These are phyloP conservation scores for Heliamphora pulchella DNA, from an alignment of 179 eudicot genomes.

Conservation along the genomic window DNA sequence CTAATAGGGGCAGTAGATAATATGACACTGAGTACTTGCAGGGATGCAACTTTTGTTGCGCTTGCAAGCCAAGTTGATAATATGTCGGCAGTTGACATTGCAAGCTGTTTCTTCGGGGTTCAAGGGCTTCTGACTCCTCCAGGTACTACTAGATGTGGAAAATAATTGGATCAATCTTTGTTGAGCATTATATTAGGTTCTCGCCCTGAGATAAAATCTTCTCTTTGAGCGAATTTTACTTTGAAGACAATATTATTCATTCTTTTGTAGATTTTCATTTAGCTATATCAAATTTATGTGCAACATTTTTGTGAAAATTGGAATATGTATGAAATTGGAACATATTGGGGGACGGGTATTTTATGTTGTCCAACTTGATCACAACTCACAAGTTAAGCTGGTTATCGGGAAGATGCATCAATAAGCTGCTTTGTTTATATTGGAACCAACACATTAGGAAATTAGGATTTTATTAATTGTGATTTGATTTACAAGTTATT, in stretches of 20 bases:
- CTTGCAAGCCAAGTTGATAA: slow-evolving; percentile 73
- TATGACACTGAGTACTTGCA: slow-evolving; percentile 66
- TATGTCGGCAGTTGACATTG: slow-evolving; percentile 53
- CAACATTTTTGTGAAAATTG: neutral
- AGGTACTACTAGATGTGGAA: slow-evolving; percentile 22
- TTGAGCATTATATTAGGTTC: neutral
- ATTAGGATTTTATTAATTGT: no score
- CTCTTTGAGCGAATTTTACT: neutral
- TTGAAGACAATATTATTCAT: neutral
- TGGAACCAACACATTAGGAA: no score
- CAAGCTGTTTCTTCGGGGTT: slow-evolving; percentile 86
- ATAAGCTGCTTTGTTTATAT: no score
- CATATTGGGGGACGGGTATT: no score
- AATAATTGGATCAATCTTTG: neutral
- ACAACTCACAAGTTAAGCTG: no score
- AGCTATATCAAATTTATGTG: neutral
- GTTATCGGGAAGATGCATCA: no score
- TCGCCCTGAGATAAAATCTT: neutral
- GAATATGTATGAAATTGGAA: neutral
- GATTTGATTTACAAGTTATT: no score
- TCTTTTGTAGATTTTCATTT: neutral
- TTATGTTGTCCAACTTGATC: no score
- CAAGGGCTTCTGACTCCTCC: slow-evolving; percentile 47
- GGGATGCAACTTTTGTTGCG: slow-evolving; percentile 89
- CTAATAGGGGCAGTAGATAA: slow-evolving; percentile 56